Conservation (phyloP, 2,329 filamentous ascomycete genomes). For the Monilinia aucupariae region DNA sequence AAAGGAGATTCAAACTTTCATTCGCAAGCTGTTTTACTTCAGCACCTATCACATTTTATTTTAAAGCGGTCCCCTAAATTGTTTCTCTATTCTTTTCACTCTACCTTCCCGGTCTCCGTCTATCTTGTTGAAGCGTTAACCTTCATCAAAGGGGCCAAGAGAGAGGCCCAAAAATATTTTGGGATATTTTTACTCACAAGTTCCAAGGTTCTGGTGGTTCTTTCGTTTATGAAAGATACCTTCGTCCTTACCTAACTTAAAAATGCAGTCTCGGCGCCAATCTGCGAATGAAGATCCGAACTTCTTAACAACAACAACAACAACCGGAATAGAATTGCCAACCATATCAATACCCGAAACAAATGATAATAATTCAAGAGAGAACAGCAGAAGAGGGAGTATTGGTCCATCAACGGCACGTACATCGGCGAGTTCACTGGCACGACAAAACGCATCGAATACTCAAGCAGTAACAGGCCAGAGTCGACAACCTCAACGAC, state of each 20-base stretch:
- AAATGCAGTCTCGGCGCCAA: conserved; percentile 13
- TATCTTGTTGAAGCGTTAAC: background rate
- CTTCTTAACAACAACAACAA: conserved; percentile 10
- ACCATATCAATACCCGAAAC: background rate
- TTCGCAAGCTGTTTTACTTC: background rate
- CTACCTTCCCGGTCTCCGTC: background rate
- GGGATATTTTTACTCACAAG: background rate
- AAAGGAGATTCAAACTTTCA: background rate
- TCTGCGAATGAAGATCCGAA: conserved; percentile 1
- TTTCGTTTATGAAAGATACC: background rate
- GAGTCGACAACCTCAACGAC: conserved; percentile 2
- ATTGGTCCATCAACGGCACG: background rate
- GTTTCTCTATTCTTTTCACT: background rate
- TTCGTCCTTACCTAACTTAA: background rate
- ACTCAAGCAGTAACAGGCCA: background rate
- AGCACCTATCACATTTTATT: no score
- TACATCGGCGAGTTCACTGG: conserved; percentile 9
- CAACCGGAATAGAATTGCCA: conserved; percentile 4
- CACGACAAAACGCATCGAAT: conserved; percentile 1
- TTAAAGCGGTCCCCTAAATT: background rate
- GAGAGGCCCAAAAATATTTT: background rate
- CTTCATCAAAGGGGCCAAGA: background rate
- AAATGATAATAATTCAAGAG: background rate
- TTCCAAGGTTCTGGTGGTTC: background rate
- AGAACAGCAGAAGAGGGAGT: conserved; percentile 7